Evolutionary conservation across 768 basidiomycete species (phyloP).

Genomic region (Trametes cingulata): DNA sequence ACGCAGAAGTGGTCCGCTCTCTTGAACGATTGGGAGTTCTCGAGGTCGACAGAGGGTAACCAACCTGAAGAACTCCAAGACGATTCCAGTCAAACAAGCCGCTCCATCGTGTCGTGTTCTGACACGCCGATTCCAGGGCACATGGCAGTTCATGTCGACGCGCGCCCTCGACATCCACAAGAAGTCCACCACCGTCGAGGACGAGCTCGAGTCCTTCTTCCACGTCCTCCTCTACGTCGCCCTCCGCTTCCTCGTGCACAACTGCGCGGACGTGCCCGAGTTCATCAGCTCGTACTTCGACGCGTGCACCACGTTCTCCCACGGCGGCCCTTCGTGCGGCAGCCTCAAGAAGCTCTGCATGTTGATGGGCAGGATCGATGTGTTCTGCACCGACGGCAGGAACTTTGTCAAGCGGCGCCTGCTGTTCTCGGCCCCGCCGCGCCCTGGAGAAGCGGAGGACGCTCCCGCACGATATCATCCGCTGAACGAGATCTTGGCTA

Average conservation of each 20-base stretch:
- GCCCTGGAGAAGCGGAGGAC: no score
- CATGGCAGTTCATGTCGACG: conserved; percentile 1
- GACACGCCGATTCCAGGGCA: background rate
- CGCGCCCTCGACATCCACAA: background rate
- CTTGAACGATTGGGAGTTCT: conserved; percentile 13
- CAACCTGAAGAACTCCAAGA: background rate
- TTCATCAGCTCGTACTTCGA: background rate
- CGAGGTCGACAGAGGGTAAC: background rate
- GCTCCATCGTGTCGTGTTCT: no score
- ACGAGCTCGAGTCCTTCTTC: conserved; percentile 5
- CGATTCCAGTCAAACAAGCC: background rate
- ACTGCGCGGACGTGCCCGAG: background rate
- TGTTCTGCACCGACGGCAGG: no score
- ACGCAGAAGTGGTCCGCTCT: background rate
- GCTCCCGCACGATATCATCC: no score
- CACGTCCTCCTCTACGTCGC: background rate
- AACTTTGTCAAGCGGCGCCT: no score
- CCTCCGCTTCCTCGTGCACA: background rate
- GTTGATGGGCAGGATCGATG: no score
- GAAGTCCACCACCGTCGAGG: background rate
- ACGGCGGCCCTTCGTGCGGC: background rate
- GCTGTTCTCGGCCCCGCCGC: no score
- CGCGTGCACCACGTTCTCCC: background rate
- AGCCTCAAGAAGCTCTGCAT: no score
- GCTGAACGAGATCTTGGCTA: no score